Base-by-base conservation (phyloP, 2,329 filamentous ascomycete species). In the Colletotrichum plurivorum region DNA sequence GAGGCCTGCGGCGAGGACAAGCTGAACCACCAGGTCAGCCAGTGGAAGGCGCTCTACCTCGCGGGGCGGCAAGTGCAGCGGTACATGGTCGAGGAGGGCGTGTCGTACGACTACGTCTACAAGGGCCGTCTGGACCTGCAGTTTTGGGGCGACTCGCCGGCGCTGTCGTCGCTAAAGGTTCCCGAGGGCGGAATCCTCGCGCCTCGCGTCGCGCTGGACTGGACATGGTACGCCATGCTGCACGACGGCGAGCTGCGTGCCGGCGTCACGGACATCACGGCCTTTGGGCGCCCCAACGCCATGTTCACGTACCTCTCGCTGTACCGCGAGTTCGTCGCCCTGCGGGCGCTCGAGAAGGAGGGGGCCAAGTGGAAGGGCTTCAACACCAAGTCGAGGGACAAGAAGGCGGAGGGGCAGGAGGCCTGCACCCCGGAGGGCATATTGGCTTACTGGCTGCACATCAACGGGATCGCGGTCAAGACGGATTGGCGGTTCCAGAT, bases 21-120 rank as follows among this genome's bases (percentile, higher is more conserved):
- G 53, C 56, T 73, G 9, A 57, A 72, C 36, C 71, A 64, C 18
- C 71, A 73, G 43, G 48, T 72, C 18, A 73, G 71, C 48, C 71
- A 73, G 57, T 70, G 67, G 67, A 70, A 70, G 48, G 67, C 67
- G 36, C 57, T 78, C 1, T 75, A 73, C 60, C 66, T 79, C 1
- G 77, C 75, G 0, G 71, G 74, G n/a, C 77, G 78, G 57, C 76
- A 79, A 45, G 78, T 78, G 3, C 77, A 79, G 58, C 74, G 75
- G 0, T 77, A 78, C 25, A 77, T 78, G 3, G 75, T 75, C 16
- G 73, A 71, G 25, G 31, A 71, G 22, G 69, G 69, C 22, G 25
- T 71, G 2, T 57, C 53, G 15, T 71, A 71, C 27, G 69, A 71
- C 53, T 71, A 71, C 41, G 54, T 71, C 31, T 70, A 67, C 62